Conservation (phyloP, 225 moss, liverwort and hornwort genomes). For the Pseudoscleropodium purum region DNA sequence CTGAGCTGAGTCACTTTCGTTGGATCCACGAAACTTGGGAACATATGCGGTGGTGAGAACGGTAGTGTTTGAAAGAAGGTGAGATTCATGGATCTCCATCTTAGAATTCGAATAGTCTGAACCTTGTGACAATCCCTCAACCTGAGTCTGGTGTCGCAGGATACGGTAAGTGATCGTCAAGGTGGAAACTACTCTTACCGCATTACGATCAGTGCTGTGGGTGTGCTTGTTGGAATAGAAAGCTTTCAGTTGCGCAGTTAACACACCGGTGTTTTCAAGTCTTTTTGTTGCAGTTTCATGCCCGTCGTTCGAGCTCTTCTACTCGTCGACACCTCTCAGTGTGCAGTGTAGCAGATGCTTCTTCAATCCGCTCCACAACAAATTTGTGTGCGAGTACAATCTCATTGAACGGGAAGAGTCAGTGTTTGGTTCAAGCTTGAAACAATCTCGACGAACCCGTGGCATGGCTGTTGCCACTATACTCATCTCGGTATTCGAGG, state of each 20-base stretch:
- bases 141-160: background rate
- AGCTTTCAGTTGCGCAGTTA: background rate
- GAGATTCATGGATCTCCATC: constrained; percentile 24
- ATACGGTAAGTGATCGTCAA: background rate
- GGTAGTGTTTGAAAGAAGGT: background rate
- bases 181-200: background rate
- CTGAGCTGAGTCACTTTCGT: background rate
- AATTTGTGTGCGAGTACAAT: background rate
- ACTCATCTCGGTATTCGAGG: background rate
- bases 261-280: background rate
- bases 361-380: background rate
- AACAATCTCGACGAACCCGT: background rate
- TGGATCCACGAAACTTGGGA: constrained; percentile 2
- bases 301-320: background rate
- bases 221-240: background rate
- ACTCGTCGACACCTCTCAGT: constrained; percentile 5
- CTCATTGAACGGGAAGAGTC: background rate
- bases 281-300: background rate
- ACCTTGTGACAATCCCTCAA: background rate
- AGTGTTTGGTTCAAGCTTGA: background rate
- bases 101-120: constrained; percentile 6
- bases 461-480: background rate
- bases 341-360: background rate
- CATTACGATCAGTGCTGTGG: background rate
- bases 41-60: background rate